These are phyloP conservation scores for Paxillus involutus DNA, from an alignment of 768 basidiomycete species.

Conservation along the genomic window DNA sequence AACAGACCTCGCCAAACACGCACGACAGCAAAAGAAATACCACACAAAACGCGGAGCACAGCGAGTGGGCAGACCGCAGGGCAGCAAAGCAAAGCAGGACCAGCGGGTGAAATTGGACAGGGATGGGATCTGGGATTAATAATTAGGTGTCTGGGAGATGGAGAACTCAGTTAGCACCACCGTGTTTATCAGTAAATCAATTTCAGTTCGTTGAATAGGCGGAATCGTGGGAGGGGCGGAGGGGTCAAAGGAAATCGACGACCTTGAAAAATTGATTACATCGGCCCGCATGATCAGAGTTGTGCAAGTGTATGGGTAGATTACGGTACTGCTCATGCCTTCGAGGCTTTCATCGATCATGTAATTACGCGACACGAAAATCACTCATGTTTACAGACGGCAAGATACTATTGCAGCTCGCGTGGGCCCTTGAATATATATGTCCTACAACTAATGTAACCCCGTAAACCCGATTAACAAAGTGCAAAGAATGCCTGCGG, in stretches of 20 bases:
- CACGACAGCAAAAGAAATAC: slow-evolving; percentile 68
- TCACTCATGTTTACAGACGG: too few relatives aligned
- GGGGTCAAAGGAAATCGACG: too few relatives aligned
- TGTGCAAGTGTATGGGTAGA: too few relatives aligned
- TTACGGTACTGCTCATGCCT: too few relatives aligned
- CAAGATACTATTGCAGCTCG: too few relatives aligned
- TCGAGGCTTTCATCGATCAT: too few relatives aligned
- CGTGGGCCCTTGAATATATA: neutral
- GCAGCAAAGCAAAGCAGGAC: slow-evolving; percentile 86
- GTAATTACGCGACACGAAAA: too few relatives aligned
- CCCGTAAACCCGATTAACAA: neutral
- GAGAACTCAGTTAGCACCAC: neutral
- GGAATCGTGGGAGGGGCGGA: too few relatives aligned
- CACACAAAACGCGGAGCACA: slow-evolving; percentile 72
- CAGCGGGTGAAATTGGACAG: slow-evolving; percentile 59
- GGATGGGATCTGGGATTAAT: slow-evolving; percentile 60
- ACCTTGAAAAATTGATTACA: too few relatives aligned
- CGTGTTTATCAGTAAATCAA: neutral
- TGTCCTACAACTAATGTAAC: slow-evolving; percentile 17
- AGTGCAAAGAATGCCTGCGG: neutral
- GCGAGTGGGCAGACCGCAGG: slow-evolving; percentile 66
- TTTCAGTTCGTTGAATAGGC: too few relatives aligned
- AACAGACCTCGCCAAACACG: slow-evolving; percentile 60
- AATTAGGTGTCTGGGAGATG: neutral
- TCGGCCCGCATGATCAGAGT: too few relatives aligned